These are phyloP conservation scores for Ogataea neopini DNA, from an alignment of 805 yeast species.

Conservation along the genomic window DNA sequence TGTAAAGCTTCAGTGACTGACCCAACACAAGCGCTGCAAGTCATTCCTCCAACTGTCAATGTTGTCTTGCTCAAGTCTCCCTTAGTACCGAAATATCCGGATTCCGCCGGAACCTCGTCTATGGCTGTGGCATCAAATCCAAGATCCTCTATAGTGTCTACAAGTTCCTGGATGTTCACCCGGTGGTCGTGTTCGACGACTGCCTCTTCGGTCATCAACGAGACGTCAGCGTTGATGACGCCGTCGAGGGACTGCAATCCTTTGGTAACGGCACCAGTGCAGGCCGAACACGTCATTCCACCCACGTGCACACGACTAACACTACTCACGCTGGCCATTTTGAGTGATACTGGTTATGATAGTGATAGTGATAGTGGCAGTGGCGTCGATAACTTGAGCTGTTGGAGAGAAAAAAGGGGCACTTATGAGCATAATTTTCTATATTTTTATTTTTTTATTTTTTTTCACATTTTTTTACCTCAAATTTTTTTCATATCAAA, in stretches of 20 bases:
- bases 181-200: conserved; percentile 47
- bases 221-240: conserved; percentile 51
- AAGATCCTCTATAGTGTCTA: conserved; percentile 65
- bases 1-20: conserved; percentile 59
- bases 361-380: no score
- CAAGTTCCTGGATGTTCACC: conserved; percentile 38
- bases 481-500: no score
- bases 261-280: conserved; percentile 64
- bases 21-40: conserved; percentile 78
- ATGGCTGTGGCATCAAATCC: conserved; percentile 54
- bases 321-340: conserved; percentile 9
- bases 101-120: conserved; percentile 9
- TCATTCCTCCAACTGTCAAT: conserved; percentile 65
- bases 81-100: conserved; percentile 9
- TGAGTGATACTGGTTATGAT: no score
- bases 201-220: conserved; percentile 78
- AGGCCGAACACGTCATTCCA: conserved; percentile 95
- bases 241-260: conserved; percentile 23
- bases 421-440: no score
- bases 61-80: conserved; percentile 8
- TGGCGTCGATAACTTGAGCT: no score
- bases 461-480: no score
- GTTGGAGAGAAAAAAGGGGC: no score
- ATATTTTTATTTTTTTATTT: no score
- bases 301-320: conserved; percentile 36